Base-by-base conservation (phyloP, 192 early-diverging fungal genomes). In the Borealophlyctis nickersoniae region DNA sequence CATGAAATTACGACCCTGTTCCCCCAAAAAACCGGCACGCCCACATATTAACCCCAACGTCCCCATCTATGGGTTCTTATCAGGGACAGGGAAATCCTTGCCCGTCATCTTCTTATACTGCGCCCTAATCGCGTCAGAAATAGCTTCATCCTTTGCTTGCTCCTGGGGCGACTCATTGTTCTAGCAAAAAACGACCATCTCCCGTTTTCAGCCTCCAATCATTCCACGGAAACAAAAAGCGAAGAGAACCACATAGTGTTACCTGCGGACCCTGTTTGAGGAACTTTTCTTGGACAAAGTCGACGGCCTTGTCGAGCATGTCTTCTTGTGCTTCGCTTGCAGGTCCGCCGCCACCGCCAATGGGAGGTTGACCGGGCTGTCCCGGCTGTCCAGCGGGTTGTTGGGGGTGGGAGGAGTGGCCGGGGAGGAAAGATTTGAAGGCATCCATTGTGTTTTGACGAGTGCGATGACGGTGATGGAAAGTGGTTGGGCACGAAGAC, bases 381-480 rank as follows among this genome's bases (percentile, higher is more conserved):
- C n/a, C n/a, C 39, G 7, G 39, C 39, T 45, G 39, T 19, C 19
- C 9, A 13, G 7, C 9, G 7, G 39, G 39, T 28, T 54, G 52
- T 28, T 54, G 52, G 11, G n/a, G 52, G 52, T n/a, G 7, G 27
- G 7, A 16, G 52, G 7, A 16, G 7, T n/a, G n/a, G 22, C 7
- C 7, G 52, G 7, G 7, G 52, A 54, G 52, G 22, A 54, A 24
- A 24, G n/a, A 24, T 9, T 5, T 54, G 23, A 54, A 11, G 9
- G 7, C 23, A 24, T 54, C 52, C 52, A 54, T 54, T 54, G n/a
- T 54, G 52, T 54, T 54, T 54, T n/a, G n/a, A n/a, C n/a, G n/a
- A n/a, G n/a, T n/a, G n/a, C n/a, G n/a, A n/a, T n/a, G n/a, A n/a
- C n/a, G n/a, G n/a, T n/a, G n/a, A n/a, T n/a, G n/a, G n/a, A n/a